Percentiles rank a stretch among this genome's conserved stretches.
Conservation (phyloP, 345 rosid species). For the thale cress (Arabidopsis thaliana) region DNA sequence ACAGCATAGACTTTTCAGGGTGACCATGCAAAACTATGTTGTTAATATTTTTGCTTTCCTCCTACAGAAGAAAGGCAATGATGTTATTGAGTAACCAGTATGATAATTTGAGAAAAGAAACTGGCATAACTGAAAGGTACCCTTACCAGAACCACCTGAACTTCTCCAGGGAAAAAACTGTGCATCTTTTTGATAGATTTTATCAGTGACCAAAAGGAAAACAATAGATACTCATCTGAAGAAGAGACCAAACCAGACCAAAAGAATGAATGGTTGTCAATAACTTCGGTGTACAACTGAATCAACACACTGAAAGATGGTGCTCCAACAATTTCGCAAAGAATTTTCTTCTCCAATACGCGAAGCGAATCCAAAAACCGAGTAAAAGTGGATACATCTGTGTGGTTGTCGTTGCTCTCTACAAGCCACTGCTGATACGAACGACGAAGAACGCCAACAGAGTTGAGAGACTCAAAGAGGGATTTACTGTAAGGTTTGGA, state of each 20-base stretch:
- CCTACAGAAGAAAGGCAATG: constrained; percentile 46
- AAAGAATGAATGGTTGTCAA: constrained; percentile 68
- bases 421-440: constrained; percentile 74
- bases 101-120: constrained; percentile 9
- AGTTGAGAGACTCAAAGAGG: constrained; percentile 63
- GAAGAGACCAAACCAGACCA: constrained; percentile 66
- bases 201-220: constrained; percentile 71
- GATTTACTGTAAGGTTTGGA: constrained; percentile 37
- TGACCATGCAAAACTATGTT: constrained; percentile 49
- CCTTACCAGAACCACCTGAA: constrained; percentile 62
- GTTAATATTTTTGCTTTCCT: constrained; percentile 59
- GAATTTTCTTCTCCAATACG: constrained; percentile 62
- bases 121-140: constrained; percentile 18
- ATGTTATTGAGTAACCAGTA: constrained; percentile 25
- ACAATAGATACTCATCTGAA: constrained; percentile 51
- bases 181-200: constrained; percentile 65
- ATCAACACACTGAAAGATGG: constrained; percentile 54
- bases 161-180: constrained; percentile 57
- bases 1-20: constrained; percentile 72
- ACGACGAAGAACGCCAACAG: constrained; percentile 63
- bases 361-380: constrained; percentile 63
- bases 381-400: constrained; percentile 47
- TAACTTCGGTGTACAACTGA: constrained; percentile 57
- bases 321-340: constrained; percentile 60
- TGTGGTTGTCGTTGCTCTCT: constrained; percentile 54